Evolutionary conservation across 2,329 filamentous ascomycete genomes (phyloP).

Genomic region (Alternaria gaisen): DNA sequence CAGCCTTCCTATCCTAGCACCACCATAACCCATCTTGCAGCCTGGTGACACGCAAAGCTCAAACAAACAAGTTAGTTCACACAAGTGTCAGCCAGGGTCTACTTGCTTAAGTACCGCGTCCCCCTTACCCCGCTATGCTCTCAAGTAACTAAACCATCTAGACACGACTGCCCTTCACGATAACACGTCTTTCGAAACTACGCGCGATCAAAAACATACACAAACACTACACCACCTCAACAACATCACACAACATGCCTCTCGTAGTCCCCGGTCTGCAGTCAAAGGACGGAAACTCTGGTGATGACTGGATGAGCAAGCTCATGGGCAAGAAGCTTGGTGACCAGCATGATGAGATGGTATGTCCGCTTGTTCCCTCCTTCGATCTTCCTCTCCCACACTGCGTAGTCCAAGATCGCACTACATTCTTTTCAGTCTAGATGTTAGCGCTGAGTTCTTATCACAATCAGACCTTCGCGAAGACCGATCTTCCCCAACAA

Average conservation of each 20-base stretch:
- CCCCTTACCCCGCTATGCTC: neutral
- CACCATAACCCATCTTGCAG: constrained; percentile 19
- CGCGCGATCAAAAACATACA: neutral
- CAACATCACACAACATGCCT: constrained; percentile 53
- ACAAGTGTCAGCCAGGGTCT: constrained; percentile 18
- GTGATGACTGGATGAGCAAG: constrained; percentile 58
- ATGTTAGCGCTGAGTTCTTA: neutral
- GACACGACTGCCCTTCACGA: neutral
- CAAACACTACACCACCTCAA: neutral
- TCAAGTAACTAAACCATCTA: neutral
- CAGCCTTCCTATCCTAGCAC: constrained; percentile 19
- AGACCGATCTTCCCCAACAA: constrained; percentile 58
- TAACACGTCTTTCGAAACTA: neutral
- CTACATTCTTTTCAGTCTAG: neutral
- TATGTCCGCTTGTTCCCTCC: constrained; percentile 22
- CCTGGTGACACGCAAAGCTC: constrained; percentile 19
- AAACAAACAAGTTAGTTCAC: constrained; percentile 27
- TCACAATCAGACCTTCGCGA: constrained; percentile 57
- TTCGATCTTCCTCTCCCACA: constrained; percentile 4
- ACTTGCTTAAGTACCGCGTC: constrained; percentile 21
- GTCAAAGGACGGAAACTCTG: constrained; percentile 46
- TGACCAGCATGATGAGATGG: constrained; percentile 56
- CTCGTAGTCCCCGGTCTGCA: constrained; percentile 60
- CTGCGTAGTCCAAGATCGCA: neutral
- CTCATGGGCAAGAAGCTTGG: constrained; percentile 63